These are phyloP conservation scores for Podila epigama DNA, from an alignment of 192 early-diverging fungal species.

Conservation along the genomic window DNA sequence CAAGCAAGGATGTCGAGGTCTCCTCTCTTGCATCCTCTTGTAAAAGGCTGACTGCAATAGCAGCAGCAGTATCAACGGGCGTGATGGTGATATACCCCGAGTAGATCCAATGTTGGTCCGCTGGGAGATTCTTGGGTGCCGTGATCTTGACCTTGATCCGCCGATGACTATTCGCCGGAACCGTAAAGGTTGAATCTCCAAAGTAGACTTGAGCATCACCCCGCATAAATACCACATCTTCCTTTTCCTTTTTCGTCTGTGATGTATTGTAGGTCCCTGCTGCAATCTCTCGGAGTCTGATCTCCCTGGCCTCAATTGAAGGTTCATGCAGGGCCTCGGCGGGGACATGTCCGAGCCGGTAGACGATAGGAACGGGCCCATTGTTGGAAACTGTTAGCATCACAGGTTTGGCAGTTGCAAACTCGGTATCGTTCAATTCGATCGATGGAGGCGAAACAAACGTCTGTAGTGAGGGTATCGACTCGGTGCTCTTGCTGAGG, in stretches of 20 bases:
- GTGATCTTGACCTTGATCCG: slow-evolving; percentile 39
- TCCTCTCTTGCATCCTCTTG: not conserved
- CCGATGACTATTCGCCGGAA: slow-evolving; percentile 16
- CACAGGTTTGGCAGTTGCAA: not conserved
- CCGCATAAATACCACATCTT: slow-evolving; percentile 3
- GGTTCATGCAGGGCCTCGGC: slow-evolving; percentile 47
- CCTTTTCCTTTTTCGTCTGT: not conserved
- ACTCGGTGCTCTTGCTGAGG: not conserved
- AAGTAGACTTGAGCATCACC: slow-evolving; percentile 42
- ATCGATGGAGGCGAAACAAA: slow-evolving; percentile 14
- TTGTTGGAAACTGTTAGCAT: slow-evolving; percentile 52
- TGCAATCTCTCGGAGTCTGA: slow-evolving; percentile 15
- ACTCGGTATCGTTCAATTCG: slow-evolving; percentile 30
- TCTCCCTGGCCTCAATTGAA: slow-evolving; percentile 15
- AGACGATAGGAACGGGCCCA: slow-evolving; percentile 18
- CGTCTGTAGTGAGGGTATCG: not conserved
- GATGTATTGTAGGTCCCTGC: not conserved
- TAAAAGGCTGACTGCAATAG: not conserved
- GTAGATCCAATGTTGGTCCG: slow-evolving; percentile 26
- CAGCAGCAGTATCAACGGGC: too few species aligned
- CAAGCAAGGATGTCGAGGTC: not conserved
- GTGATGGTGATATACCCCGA: slow-evolving; percentile 17
- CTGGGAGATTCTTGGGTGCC: slow-evolving; percentile 23
- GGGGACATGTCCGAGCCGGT: slow-evolving; percentile 43
- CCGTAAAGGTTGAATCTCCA: not conserved